Base-by-base conservation (phyloP, 371 early-diverging fungal genomes). In the Syncephalastrum sp. region DNA sequence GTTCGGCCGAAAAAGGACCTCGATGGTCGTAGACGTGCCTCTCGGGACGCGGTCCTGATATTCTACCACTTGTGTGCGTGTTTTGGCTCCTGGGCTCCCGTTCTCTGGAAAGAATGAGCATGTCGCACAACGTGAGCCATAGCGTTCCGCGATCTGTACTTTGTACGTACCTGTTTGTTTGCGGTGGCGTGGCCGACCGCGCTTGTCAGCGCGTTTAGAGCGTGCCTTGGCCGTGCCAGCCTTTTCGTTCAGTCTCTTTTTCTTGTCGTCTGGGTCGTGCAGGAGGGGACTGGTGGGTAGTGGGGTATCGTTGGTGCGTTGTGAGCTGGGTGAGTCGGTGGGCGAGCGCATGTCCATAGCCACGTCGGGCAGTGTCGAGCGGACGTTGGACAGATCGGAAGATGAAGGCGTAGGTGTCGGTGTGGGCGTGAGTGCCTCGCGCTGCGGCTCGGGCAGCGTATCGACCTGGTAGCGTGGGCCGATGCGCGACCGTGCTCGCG, bases 401-500 rank as follows among this genome's bases (percentile, higher is more conserved):
- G 53, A 52, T 1, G 53, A 41, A 38, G 38, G 42, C 23, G 21
- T 21, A 21, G 21, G 21, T 21, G 17, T 29, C 52, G 49, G 53
- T 21, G 15, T 43, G 21, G 21, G 47, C 16, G 14, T 42, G 46
- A 6, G 16, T 33, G 16, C 47, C 15, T 46, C 47, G 44, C 10
- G 38, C 12, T 33, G 38, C 69, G 78, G 70, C 17, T 88, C 90
- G 0, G 86, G 85, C 15, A 91, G 59, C 4, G 79, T 78, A 23
- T 57, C 59, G 0, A 93, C 93, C 64, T 94, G 94, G 67, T 88
- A 92, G 59, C 80, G 78, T 7, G 86, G 69, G 0, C 92, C 93
- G 27, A 93, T 83, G 57, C 92, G 82, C 53, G 89, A 89, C n/a
- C 83, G 83, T 3, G 90, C 88, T 25, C 89, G 83, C 21, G 92